Evolutionary conservation across 257 asterid species (phyloP).

Genomic region (Ballota nigra): DNA sequence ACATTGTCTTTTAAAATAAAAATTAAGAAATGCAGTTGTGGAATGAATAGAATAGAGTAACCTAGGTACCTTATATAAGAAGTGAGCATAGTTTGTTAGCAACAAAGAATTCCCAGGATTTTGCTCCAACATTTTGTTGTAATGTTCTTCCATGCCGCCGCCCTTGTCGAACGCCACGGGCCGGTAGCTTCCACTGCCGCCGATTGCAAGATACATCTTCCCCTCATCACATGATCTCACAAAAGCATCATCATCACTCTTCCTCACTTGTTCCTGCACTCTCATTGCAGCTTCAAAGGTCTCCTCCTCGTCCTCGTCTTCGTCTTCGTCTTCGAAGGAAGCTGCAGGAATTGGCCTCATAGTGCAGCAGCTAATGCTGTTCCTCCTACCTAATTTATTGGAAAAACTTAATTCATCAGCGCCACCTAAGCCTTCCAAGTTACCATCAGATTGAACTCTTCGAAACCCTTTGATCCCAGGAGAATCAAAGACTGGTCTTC

Average conservation of each 20-base stretch:
- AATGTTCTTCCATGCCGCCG: constrained; percentile 65
- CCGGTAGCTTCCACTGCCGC: constrained; percentile 58
- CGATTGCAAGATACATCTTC: constrained; percentile 64
- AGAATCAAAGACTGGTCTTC: constrained; percentile 29
- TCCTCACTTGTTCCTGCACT: constrained; percentile 24
- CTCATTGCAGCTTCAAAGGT: neutral
- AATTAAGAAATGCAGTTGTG: no score
- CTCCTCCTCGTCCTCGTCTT: constrained; percentile 33
- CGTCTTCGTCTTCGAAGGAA: constrained; percentile 32
- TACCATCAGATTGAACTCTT: constrained; percentile 74
- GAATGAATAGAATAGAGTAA: no score
- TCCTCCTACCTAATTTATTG: constrained; percentile 30
- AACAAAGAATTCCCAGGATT: constrained; percentile 66
- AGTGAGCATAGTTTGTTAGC: constrained; percentile 83
- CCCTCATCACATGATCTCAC: constrained; percentile 35
- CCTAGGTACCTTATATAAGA: constrained; percentile 62
- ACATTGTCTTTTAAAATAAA: no score
- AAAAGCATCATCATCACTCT: constrained; percentile 19
- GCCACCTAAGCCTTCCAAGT: constrained; percentile 44
- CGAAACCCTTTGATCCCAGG: constrained; percentile 49
- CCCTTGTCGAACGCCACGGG: constrained; percentile 46
- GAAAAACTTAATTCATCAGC: neutral
- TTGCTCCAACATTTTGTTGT: constrained; percentile 60
- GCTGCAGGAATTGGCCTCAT: constrained; percentile 72
- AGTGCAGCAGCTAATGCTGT: constrained; percentile 2